Evolutionary conservation across 805 yeast species (phyloP).

Genomic region (Peterozyma xylosa): DNA sequence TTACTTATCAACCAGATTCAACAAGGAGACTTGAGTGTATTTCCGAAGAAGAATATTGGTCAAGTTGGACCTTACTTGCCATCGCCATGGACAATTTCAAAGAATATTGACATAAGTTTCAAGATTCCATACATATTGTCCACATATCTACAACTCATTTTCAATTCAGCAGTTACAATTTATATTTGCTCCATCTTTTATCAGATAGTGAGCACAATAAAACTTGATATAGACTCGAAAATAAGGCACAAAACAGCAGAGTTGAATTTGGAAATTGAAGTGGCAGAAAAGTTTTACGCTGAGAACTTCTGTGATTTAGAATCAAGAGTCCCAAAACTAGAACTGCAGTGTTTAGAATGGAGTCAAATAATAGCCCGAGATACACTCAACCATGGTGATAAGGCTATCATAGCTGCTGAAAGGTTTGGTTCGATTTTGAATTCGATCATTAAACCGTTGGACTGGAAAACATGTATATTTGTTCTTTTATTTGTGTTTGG

Average conservation of each 20-base stretch:
- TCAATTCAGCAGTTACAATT: constrained; percentile 40
- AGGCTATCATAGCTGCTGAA: constrained; percentile 53
- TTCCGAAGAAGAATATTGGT: not conserved
- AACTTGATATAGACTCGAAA: constrained; percentile 44
- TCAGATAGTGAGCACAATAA: constrained; percentile 38
- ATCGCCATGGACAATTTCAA: constrained; percentile 44
- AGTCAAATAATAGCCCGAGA: constrained; percentile 58
- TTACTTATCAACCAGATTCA: not conserved
- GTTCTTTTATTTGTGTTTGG: constrained; percentile 32
- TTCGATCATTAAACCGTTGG: constrained; percentile 61
- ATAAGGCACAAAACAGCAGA: constrained; percentile 40
- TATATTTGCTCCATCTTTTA: constrained; percentile 37
- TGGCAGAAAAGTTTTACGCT: constrained; percentile 42
- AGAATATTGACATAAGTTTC: constrained; percentile 20
- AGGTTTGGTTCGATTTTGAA: constrained; percentile 55
- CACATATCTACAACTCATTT: constrained; percentile 51
- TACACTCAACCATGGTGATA: constrained; percentile 31
- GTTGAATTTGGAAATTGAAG: constrained; percentile 41
- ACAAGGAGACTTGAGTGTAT: constrained; percentile 7
- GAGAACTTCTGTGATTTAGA: constrained; percentile 54
- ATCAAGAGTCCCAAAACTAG: constrained; percentile 50
- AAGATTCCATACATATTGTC: constrained; percentile 53
- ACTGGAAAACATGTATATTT: constrained; percentile 47
- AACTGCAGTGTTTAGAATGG: constrained; percentile 53
- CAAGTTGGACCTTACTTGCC: constrained; percentile 30